Percentiles rank a stretch among this genome's conserved stretches.
Conservation (phyloP, 2,329 filamentous ascomycete genomes). For the Dendryphion nanum region DNA sequence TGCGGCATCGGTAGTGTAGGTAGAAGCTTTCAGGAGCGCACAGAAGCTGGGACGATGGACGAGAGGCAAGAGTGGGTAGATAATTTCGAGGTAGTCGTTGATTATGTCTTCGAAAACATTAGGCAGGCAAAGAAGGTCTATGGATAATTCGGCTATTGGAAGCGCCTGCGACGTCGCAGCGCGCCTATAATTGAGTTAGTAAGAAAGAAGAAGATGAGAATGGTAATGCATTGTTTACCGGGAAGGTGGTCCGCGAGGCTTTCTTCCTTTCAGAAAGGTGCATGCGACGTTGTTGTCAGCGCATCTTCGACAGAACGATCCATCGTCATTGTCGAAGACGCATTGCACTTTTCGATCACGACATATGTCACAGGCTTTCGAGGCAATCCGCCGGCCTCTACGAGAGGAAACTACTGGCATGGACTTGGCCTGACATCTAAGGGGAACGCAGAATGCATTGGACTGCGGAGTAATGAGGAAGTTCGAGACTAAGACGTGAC, state of each 20-base stretch:
- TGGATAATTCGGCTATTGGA: constrained; percentile 4
- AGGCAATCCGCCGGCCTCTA: constrained; percentile 10
- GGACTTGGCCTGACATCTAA: too few species aligned
- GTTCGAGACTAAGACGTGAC: too few species aligned
- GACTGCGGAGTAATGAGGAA: too few species aligned
- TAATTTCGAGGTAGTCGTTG: constrained; percentile 13
- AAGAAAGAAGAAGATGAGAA: neutral
- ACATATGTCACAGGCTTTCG: constrained; percentile 15
- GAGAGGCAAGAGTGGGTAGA: constrained; percentile 12
- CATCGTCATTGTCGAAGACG: constrained; percentile 8
- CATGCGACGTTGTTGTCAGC: constrained; percentile 2
- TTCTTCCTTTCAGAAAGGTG: constrained; percentile 12
- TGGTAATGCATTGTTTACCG: constrained; percentile 3
- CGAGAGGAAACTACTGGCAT: constrained; percentile 14
- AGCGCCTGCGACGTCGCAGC: constrained; percentile 1
- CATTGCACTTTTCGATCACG: constrained; percentile 14
- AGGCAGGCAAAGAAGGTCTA: constrained; percentile 11
- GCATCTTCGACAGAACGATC: constrained; percentile 8
- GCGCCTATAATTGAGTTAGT: neutral
- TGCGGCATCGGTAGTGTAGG: constrained; percentile 6
- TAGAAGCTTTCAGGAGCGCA: constrained; percentile 8
- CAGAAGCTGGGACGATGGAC: constrained; percentile 12
- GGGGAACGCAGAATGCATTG: too few species aligned
- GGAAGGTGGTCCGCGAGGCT: constrained; percentile 10
- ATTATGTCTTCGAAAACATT: constrained; percentile 10